Conservation (phyloP, 164 flowering plant genomes). For the Berberis thunbergii region DNA sequence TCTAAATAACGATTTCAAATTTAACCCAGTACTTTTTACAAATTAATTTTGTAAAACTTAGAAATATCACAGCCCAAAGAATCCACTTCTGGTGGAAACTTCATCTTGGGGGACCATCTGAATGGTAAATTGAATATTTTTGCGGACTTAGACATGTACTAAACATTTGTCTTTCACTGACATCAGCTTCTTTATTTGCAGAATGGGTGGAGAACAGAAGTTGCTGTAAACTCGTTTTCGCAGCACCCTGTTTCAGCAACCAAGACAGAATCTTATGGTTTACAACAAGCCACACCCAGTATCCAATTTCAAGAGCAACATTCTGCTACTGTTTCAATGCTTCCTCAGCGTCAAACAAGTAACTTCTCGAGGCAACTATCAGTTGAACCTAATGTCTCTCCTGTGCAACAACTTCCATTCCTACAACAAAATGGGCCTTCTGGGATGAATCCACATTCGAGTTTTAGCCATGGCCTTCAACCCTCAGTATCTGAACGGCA, state of each 20-base stretch:
- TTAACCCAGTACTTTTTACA: no score
- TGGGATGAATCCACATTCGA: slow-evolving; percentile 4
- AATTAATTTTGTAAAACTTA: no score
- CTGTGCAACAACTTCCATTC: neutral
- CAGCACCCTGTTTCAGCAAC: slow-evolving; percentile 19
- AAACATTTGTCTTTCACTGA: neutral
- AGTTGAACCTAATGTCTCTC: neutral
- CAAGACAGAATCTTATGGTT: neutral
- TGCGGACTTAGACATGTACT: no score
- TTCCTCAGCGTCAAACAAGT: slow-evolving; percentile 10
- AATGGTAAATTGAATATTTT: no score
- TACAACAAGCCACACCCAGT: neutral
- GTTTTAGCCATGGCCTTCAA: neutral
- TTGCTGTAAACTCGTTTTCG: neutral
- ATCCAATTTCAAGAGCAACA: slow-evolving; percentile 1
- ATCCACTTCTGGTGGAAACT: no score
- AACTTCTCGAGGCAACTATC: slow-evolving; percentile 3
- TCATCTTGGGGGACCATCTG: no score
- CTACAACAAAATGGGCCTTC: neutral
- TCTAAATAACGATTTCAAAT: no score
- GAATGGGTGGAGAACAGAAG: slow-evolving; percentile 54
- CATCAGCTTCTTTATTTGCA: slow-evolving; percentile 20
- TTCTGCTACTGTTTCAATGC: slow-evolving; percentile 7
- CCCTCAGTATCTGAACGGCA: neutral
- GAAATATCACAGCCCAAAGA: no score